Evolutionary conservation across 1,139 yeast species (phyloP), one percentile per base, ranked within the genome.

Genomic region (Hemisphaericaspora subhashii): DNA sequence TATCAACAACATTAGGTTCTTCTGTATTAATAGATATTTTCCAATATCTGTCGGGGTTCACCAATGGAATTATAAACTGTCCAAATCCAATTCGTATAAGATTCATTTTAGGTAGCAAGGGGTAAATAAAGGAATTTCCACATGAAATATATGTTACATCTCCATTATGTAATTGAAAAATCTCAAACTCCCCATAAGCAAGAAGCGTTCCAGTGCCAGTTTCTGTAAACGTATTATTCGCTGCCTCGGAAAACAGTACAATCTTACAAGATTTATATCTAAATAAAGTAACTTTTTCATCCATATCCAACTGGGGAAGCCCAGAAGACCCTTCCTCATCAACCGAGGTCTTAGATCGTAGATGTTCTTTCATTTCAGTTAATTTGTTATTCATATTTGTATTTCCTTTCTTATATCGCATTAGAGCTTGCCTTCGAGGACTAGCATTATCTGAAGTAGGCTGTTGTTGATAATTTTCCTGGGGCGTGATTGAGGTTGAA

Each of bases 1-100:
- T 48, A 11, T 52, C 51, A 10, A 78, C 53, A 1, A 60, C 60
- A 5, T 52, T 43, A 0, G 46, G 44, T 38, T 72, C 72, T 3
- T 57, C 63, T 0, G 77, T 56, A 36, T 66, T 67, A 4, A 83
- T 55, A 24, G 69, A 69, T 2, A 84, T 72, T 42, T 79, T 73
- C 90, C 90, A 84, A 57, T 80, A 84, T 48, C 89, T 63, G 42
- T 81, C 83, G 0, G 90, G 90, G 47, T 82, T 82, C 8, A 79
- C 78, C 46, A 84, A 67, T 1, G 89, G 86, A 23, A 85, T 54
- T 2, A 84, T 68, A 50, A 81, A 83, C 44, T 79, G 81, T 46
- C 73, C 71, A 35, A 55, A 52, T 23, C 66, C 68, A 2, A 79
- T 71, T 46, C 86, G 68, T 41, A 84, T 62, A 2, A 84, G 66